phyloP scores from a whole-genome alignment of 345 rosid genomes.

The Eucalyptus erythrocorys region DNA sequence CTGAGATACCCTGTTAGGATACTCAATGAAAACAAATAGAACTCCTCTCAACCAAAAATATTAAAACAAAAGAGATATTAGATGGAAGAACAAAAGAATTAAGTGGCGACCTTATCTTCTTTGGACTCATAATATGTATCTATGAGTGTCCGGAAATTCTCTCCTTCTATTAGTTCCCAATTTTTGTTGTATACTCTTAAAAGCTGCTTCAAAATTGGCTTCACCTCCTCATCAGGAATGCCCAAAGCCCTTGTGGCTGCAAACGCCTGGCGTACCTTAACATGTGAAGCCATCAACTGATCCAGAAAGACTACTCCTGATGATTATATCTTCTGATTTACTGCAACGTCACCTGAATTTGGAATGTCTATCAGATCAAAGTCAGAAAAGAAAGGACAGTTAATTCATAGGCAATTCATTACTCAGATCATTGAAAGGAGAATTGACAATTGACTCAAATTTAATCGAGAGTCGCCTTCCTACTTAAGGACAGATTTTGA shows the following conservation, averaged over 20 bases:
- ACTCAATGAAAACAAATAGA: neutral
- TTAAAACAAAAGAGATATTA: neutral
- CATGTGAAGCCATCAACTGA: slow-evolving; percentile 7
- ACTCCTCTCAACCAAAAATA: neutral
- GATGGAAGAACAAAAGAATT: neutral
- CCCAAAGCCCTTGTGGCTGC: slow-evolving; percentile 27
- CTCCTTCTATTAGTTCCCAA: slow-evolving; percentile 55
- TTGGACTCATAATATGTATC: slow-evolving; percentile 45
- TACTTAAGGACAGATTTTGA: too few relatives aligned
- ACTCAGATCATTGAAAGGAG: neutral
- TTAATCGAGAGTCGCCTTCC: too few relatives aligned
- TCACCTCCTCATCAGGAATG: slow-evolving; percentile 30
- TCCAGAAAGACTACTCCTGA: neutral
- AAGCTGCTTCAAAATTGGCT: slow-evolving; percentile 29
- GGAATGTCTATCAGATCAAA: neutral
- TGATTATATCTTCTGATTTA: neutral
- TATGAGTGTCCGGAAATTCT: slow-evolving; percentile 36
- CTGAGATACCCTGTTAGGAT: neutral
- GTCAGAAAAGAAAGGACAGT: neutral
- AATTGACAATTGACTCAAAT: neutral
- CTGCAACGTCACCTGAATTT: neutral
- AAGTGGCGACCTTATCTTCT: slow-evolving; percentile 16
- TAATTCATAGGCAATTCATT: neutral
- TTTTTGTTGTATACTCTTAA: slow-evolving; percentile 17
- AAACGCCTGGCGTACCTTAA: slow-evolving; percentile 26